phyloP scores from a whole-genome alignment of 2,329 filamentous ascomycete genomes.

The Hymenotorrendiella dingleyae region DNA sequence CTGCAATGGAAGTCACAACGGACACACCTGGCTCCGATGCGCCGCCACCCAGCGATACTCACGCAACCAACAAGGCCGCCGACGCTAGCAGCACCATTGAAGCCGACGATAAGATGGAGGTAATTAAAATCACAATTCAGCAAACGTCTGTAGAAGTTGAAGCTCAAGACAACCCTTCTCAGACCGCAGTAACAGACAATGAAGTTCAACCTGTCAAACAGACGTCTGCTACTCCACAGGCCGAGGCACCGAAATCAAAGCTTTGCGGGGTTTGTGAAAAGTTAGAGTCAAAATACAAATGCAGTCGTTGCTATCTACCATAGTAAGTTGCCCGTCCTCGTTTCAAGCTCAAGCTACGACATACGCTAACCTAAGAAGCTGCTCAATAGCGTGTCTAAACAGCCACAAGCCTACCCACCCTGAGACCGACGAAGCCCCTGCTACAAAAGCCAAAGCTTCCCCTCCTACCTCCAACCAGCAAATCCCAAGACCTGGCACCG shows the following conservation, averaged over 20 bases:
- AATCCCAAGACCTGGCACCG: slow-evolving; percentile 17
- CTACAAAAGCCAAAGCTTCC: slow-evolving; percentile 8
- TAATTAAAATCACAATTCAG: no score
- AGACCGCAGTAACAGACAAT: not conserved
- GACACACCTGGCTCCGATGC: no score
- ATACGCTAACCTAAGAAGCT: slow-evolving; percentile 35
- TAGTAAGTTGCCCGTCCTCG: slow-evolving; percentile 54
- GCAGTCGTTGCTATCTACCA: slow-evolving; percentile 49
- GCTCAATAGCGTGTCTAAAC: slow-evolving; percentile 53
- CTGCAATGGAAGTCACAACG: no score
- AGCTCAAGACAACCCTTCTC: not conserved
- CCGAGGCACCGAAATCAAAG: slow-evolving; percentile 16
- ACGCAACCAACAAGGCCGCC: no score
- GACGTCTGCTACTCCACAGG: not conserved
- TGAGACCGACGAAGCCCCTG: slow-evolving; percentile 11
- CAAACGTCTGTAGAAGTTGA: no score
- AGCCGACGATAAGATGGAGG: no score
- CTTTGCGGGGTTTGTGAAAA: slow-evolving; percentile 50
- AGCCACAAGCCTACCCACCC: slow-evolving; percentile 38
- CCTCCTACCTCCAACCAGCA: slow-evolving; percentile 7
- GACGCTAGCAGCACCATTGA: no score
- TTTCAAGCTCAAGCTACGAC: not conserved
- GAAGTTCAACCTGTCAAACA: not conserved
- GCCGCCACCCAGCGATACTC: no score
- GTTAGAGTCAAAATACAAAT: slow-evolving; percentile 55